Evolutionary conservation across 495 filamentous ascomycete genomes (phyloP).

Genomic region (Tricharina praecox): DNA sequence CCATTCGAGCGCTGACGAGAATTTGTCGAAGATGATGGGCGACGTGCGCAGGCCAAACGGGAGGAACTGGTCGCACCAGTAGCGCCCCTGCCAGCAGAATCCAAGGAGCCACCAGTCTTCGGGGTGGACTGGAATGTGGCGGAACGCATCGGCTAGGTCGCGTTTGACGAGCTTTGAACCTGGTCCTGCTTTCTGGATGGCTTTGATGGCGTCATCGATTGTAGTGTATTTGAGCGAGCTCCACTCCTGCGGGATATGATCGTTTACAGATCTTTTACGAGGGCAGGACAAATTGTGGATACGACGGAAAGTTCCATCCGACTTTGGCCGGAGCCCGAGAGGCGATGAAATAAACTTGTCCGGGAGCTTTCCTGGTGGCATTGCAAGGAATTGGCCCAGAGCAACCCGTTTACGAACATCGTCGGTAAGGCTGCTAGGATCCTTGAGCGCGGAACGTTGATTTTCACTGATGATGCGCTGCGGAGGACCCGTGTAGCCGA

Average conservation of each 20-base stretch:
- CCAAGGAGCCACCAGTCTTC: constrained; percentile 7
- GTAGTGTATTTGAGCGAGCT: background rate
- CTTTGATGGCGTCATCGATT: background rate
- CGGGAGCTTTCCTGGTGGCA: background rate
- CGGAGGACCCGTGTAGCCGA: background rate
- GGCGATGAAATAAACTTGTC: constrained; percentile 2
- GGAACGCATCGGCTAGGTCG: constrained; percentile 12
- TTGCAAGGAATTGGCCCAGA: background rate
- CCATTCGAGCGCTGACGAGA: constrained; percentile 11
- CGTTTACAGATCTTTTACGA: background rate
- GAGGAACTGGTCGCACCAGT: constrained; percentile 9
- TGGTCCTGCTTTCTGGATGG: background rate
- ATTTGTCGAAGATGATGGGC: constrained; percentile 8
- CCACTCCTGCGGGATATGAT: background rate
- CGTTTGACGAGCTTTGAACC: constrained; percentile 5
- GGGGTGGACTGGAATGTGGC: constrained; percentile 8
- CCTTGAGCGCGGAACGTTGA: background rate
- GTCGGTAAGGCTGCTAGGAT: background rate
- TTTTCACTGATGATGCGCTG: background rate
- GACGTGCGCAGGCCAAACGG: constrained; percentile 11
- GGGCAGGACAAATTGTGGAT: background rate
- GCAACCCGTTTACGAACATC: background rate
- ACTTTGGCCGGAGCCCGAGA: background rate
- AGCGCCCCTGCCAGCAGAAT: constrained; percentile 6
- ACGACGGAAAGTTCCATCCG: background rate